Percentiles rank a stretch among this genome's conserved stretches.
phyloP scores from a whole-genome alignment of 1,139 yeast species.

The Kurtzmaniella quercitrusa region DNA sequence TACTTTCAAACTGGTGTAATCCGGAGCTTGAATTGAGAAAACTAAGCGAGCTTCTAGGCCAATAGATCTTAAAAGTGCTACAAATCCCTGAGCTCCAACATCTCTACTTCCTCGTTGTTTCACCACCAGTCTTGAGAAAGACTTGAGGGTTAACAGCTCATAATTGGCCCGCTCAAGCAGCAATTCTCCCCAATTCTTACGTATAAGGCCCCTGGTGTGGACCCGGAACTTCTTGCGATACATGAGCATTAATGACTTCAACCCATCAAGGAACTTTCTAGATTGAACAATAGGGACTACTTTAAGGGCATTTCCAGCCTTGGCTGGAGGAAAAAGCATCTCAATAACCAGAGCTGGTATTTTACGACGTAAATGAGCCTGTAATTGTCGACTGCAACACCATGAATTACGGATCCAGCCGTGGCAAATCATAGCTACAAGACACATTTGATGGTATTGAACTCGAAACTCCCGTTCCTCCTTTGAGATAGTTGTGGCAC shows the following conservation, averaged over 20 bases:
- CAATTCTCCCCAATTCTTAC: conserved; percentile 61
- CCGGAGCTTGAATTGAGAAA: conserved; percentile 86
- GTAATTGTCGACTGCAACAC: conserved; percentile 54
- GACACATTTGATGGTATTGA: conserved; percentile 54
- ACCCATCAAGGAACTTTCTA: conserved; percentile 68
- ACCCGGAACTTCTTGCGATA: conserved; percentile 62
- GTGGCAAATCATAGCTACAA: conserved; percentile 58
- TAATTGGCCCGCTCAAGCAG: conserved; percentile 18
- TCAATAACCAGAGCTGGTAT: conserved; percentile 45
- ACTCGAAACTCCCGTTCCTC: conserved; percentile 53
- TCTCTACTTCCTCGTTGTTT: conserved; percentile 70
- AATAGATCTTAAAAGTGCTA: conserved; percentile 64
- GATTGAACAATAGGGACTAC: conserved; percentile 48
- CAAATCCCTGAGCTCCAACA: conserved; percentile 83
- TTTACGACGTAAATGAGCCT: conserved; percentile 31
- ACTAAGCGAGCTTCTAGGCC: conserved; percentile 73
- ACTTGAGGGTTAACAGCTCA: conserved; percentile 25
- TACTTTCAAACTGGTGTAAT: conserved; percentile 44
- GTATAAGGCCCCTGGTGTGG: conserved; percentile 38
- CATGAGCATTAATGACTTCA: conserved; percentile 56
- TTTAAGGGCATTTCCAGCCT: conserved; percentile 13
- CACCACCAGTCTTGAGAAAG: conserved; percentile 38
- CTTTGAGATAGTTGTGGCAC: conserved; percentile 36
- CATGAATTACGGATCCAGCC: conserved; percentile 69
- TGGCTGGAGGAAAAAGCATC: conserved; percentile 42